phyloP scores from a whole-genome alignment of 352 stramenopile genomes.

The Phytophthora brassicae region DNA sequence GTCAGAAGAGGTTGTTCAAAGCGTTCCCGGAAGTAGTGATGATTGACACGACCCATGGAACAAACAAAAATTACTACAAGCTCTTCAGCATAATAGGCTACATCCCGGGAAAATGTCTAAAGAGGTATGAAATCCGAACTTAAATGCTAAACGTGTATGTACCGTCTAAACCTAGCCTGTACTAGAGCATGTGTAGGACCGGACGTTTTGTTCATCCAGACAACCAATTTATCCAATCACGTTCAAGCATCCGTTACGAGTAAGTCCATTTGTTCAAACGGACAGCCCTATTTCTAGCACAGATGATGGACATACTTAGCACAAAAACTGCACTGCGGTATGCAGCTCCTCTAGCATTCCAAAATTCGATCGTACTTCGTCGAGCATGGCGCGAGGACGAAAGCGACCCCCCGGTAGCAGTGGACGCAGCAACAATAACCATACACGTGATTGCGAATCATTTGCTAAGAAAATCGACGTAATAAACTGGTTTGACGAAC shows the following conservation, averaged over 20 bases:
- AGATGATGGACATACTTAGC: not conserved
- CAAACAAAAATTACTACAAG: too few relatives aligned
- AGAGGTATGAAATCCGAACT: too few relatives aligned
- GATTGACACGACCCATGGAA: too few relatives aligned
- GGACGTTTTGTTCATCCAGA: constrained; percentile 2
- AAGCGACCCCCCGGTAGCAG: not conserved
- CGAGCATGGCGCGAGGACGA: constrained; percentile 2
- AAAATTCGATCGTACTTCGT: too few relatives aligned
- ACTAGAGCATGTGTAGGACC: constrained; percentile 3
- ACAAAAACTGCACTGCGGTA: too few relatives aligned
- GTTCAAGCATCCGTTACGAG: not conserved
- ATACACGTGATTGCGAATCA: not conserved
- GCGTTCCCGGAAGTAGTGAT: too few relatives aligned
- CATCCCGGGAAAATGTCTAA: too few relatives aligned
- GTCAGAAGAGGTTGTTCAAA: too few relatives aligned
- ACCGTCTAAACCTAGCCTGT: too few relatives aligned
- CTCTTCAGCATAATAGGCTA: too few relatives aligned
- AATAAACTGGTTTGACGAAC: not conserved
- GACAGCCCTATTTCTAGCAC: constrained; percentile 3
- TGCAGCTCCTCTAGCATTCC: not conserved
- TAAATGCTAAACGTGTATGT: too few relatives aligned
- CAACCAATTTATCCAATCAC: constrained; percentile 1
- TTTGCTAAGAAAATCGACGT: constrained; percentile 3
- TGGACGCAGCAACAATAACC: not conserved
- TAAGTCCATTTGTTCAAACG: constrained; percentile 1